Conservation (phyloP, 495 filamentous ascomycete species). For the Penicillium psychrofluorescens region DNA sequence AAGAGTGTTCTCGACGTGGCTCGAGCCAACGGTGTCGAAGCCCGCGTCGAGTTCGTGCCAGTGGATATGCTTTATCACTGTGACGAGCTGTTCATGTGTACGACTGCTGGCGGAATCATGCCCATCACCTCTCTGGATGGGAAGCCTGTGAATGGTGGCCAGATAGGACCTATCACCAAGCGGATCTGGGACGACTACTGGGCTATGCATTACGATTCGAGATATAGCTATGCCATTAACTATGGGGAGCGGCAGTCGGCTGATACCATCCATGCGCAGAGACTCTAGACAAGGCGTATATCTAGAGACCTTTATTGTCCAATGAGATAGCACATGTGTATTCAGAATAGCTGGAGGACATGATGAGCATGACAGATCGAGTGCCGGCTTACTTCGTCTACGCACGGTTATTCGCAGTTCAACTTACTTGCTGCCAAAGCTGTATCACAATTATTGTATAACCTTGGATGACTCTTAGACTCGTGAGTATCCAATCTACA, state of each 20-base stretch:
- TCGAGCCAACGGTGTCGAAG: slow-evolving; percentile 8
- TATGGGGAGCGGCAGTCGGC: not conserved
- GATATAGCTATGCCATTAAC: slow-evolving; percentile 19
- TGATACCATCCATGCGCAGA: too few species aligned
- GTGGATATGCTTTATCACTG: slow-evolving; percentile 20
- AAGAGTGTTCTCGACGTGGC: slow-evolving; percentile 28
- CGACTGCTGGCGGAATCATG: slow-evolving; percentile 36
- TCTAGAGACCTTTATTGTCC: too few species aligned
- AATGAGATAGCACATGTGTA: too few species aligned
- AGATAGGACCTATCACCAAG: slow-evolving; percentile 30
- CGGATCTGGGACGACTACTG: slow-evolving; percentile 35
- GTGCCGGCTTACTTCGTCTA: too few species aligned
- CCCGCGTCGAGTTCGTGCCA: slow-evolving; percentile 21
- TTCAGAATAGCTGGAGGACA: too few species aligned
- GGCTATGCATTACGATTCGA: slow-evolving; percentile 27
- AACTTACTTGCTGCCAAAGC: too few species aligned
- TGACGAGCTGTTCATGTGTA: slow-evolving; percentile 34
- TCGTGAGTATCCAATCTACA: too few species aligned
- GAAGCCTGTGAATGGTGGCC: slow-evolving; percentile 22
- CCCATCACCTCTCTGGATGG: slow-evolving; percentile 31
- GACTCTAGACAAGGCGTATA: too few species aligned
- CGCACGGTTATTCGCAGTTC: too few species aligned
- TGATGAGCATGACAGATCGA: too few species aligned
- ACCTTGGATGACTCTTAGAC: too few species aligned
- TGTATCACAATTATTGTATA: too few species aligned